These are phyloP conservation scores for Guyanaporus albipodus DNA, from an alignment of 768 basidiomycete genomes.

Conservation along the genomic window DNA sequence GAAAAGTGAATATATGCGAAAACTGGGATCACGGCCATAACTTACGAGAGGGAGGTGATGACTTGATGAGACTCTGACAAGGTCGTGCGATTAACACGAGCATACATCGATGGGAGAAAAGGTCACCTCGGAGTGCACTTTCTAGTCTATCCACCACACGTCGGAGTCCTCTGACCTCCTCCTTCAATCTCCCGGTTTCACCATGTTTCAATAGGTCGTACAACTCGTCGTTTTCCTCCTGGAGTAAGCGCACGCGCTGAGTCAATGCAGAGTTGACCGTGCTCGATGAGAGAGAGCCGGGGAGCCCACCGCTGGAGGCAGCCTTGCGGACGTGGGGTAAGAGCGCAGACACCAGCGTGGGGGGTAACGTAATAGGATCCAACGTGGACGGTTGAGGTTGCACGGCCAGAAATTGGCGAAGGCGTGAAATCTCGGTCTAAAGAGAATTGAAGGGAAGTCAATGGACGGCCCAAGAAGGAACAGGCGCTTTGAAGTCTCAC, in stretches of 20 bases:
- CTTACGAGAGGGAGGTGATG: constrained; percentile 70
- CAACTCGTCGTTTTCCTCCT: constrained; percentile 86
- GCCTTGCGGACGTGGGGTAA: constrained; percentile 58
- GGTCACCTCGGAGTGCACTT: constrained; percentile 68
- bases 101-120: background rate
- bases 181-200: constrained; percentile 78
- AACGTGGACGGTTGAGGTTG: constrained; percentile 57
- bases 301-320: constrained; percentile 27
- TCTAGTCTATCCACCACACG: constrained; percentile 68
- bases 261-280: constrained; percentile 72
- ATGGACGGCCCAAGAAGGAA: constrained; percentile 15
- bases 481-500: constrained; percentile 44
- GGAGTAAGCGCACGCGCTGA: constrained; percentile 66
- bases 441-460: constrained; percentile 12
- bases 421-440: constrained; percentile 69
- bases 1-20: constrained; percentile 11
- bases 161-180: constrained; percentile 69
- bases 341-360: constrained; percentile 62
- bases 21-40: constrained; percentile 13
- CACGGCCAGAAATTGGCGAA: constrained; percentile 60
- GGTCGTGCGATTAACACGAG: constrained; percentile 3
- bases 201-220: constrained; percentile 70
- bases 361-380: constrained; percentile 66
- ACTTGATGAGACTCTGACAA: constrained; percentile 71
- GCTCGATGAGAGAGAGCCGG: constrained; percentile 38